Evolutionary conservation across 352 stramenopile genomes (phyloP).

Genomic region (Phytophthora constricta): DNA sequence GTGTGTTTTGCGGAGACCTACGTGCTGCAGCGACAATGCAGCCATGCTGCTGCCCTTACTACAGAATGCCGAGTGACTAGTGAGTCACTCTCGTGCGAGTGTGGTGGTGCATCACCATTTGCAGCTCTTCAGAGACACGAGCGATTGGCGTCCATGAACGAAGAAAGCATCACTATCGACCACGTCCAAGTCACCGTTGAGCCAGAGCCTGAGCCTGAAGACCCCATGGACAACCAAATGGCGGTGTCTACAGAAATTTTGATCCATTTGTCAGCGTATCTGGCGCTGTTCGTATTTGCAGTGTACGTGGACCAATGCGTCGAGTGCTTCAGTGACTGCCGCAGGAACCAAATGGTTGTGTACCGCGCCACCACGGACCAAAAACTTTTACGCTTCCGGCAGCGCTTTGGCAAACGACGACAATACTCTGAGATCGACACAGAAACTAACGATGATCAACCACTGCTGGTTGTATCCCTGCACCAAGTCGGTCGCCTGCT

Average conservation of each 20-base stretch:
- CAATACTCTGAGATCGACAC: constrained; percentile 15
- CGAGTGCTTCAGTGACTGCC: constrained; percentile 46
- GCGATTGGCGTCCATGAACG: constrained; percentile 22
- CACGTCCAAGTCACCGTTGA: constrained; percentile 7
- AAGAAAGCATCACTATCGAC: constrained; percentile 17
- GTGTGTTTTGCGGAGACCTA: constrained; percentile 78
- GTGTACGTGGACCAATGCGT: constrained; percentile 49
- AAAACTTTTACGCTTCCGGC: constrained; percentile 32
- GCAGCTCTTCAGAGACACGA: constrained; percentile 20
- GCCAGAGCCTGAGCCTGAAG: neutral
- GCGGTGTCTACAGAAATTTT: constrained; percentile 44
- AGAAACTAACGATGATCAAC: constrained; percentile 28
- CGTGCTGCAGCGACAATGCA: constrained; percentile 33
- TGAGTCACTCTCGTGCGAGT: constrained; percentile 57
- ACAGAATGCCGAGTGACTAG: constrained; percentile 73
- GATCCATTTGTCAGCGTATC: constrained; percentile 46
- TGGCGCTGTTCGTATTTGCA: constrained; percentile 44
- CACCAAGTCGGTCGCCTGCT: constrained; percentile 12
- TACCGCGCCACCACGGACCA: constrained; percentile 28
- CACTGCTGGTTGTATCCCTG: constrained; percentile 32
- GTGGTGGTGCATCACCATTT: constrained; percentile 41
- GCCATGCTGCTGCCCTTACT: constrained; percentile 75
- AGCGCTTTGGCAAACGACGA: constrained; percentile 34
- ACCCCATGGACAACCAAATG: constrained; percentile 29
- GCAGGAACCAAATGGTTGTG: constrained; percentile 44